These are phyloP conservation scores for Rhinocladiella similis DNA, from an alignment of 2,329 filamentous ascomycete species.

Conservation along the genomic window DNA sequence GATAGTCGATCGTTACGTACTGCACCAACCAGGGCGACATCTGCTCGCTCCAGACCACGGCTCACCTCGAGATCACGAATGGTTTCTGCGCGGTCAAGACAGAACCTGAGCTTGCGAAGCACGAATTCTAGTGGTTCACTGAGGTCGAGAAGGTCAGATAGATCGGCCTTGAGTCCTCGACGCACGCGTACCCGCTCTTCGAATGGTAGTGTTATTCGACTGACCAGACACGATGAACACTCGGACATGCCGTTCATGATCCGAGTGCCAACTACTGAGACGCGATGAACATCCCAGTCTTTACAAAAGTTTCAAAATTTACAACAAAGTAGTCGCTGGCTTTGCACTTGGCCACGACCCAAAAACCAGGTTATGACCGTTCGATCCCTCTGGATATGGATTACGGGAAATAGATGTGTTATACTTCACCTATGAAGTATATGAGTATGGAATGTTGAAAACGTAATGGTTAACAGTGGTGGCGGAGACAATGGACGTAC, in stretches of 20 bases:
- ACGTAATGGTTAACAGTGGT: too few species aligned
- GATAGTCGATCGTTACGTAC: conserved; percentile 13
- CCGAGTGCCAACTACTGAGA: background rate
- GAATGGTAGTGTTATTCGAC: conserved; percentile 15
- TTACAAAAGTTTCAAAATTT: too few species aligned
- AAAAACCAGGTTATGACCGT: too few species aligned
- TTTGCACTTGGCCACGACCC: too few species aligned
- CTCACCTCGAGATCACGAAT: conserved; percentile 13
- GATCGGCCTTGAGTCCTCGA: background rate
- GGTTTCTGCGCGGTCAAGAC: conserved; percentile 19
- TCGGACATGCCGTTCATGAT: conserved; percentile 20
- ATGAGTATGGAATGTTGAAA: too few species aligned
- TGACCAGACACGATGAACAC: conserved; percentile 13
- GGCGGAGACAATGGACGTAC: too few species aligned
- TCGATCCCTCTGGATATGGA: too few species aligned
- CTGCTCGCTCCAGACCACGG: conserved; percentile 7
- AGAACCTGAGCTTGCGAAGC: conserved; percentile 3
- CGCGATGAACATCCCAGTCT: background rate
- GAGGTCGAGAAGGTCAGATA: conserved; percentile 1
- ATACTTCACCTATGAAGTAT: too few species aligned
- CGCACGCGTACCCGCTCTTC: background rate
- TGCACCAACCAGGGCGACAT: conserved; percentile 11
- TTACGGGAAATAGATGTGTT: too few species aligned
- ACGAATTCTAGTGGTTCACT: background rate
- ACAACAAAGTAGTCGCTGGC: too few species aligned